phyloP scores from a whole-genome alignment of 768 basidiomycete genomes.

The Tephrocybe sp. region DNA sequence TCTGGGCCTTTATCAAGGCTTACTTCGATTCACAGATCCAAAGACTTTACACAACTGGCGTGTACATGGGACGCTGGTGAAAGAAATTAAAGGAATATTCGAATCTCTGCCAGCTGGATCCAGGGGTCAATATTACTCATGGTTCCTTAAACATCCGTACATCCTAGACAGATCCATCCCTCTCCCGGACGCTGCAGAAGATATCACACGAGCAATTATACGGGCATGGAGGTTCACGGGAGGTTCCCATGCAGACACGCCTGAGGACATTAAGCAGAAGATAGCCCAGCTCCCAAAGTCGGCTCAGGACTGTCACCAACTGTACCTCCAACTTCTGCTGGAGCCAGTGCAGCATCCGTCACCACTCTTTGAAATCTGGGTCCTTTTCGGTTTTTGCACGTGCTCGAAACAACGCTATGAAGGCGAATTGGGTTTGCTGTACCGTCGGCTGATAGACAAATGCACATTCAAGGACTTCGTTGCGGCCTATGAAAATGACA shows the following conservation, averaged over 20 bases:
- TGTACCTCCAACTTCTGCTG: conserved; percentile 4
- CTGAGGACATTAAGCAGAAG: conserved; percentile 2
- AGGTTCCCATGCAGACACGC: conserved; percentile 5
- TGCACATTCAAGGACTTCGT: conserved; percentile 35
- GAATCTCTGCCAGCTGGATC: conserved; percentile 18
- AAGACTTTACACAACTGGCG: conserved; percentile 30
- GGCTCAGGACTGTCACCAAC: conserved; percentile 2
- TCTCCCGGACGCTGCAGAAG: neutral
- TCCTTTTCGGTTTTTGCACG: conserved; percentile 23
- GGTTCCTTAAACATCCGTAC: conserved; percentile 33
- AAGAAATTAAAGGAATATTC: conserved; percentile 29
- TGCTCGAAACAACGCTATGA: conserved; percentile 8
- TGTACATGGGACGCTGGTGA: conserved; percentile 25
- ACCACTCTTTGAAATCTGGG: conserved; percentile 16
- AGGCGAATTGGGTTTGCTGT: conserved; percentile 12
- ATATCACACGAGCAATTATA: conserved; percentile 4
- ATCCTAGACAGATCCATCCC: conserved; percentile 20
- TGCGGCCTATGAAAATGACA: conserved; percentile 21
- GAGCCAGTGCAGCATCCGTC: conserved; percentile 11
- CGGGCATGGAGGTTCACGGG: conserved; percentile 15
- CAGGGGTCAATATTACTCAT: conserved; percentile 30
- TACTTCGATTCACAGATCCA: conserved; percentile 23
- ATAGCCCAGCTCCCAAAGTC: neutral
- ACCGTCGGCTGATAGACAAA: conserved; percentile 20
- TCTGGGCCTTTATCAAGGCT: conserved; percentile 29